A percentile compares a stretch with the other conserved stretches of the same genome.
These are phyloP conservation scores for Rhazya stricta DNA, from an alignment of 257 asterid genomes.

Conservation along the genomic window DNA sequence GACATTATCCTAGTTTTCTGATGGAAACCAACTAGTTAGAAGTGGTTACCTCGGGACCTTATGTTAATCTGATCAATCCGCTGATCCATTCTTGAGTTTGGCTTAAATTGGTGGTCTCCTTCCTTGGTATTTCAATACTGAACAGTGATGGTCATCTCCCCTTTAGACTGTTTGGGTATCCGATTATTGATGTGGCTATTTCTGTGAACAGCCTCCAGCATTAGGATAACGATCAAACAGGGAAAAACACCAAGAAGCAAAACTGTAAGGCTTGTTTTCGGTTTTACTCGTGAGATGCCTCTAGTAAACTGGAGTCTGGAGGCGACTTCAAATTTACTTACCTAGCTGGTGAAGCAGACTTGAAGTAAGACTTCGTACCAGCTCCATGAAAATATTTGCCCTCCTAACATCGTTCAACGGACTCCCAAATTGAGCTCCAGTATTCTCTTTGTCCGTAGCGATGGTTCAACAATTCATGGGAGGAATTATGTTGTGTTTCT, in stretches of 20 bases:
- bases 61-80: neutral
- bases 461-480: neutral
- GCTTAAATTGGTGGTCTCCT: slow-evolving; percentile 6
- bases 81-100: neutral
- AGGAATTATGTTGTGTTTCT: neutral
- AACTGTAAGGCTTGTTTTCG: neutral
- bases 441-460: neutral
- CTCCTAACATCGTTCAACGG: neutral
- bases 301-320: too few species aligned
- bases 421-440: neutral
- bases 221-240: neutral
- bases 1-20: neutral
- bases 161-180: neutral
- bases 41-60: slow-evolving; percentile 4
- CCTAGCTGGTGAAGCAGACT: neutral
- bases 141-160: slow-evolving; percentile 1
- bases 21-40: neutral
- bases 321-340: too few species aligned
- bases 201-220: neutral
- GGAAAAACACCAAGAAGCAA: too few species aligned
- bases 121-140: neutral
- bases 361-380: neutral
- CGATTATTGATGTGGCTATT: neutral
- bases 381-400: neutral
- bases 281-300: too few species aligned